Conservation (phyloP, 78 protist species). For the slime mould (Dictyostelium discoideum) region dicty_2.7 NC_007090.3:2811001-2811500, state of each 20-base stretch:
- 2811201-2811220: neutral
- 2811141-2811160: neutral
- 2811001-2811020: conserved; percentile 26
- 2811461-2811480: neutral
- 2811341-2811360: neutral
- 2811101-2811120: neutral
- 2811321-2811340: neutral
- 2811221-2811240: neutral
- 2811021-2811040: conserved; percentile 34
- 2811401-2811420: neutral
- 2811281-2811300: conserved; percentile 7
- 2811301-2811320: conserved; percentile 4
- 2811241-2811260: neutral
- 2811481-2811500: neutral
- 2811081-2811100: neutral
- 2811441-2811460: neutral
- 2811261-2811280: neutral
- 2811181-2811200: neutral
- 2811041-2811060: conserved; percentile 17
- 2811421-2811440: neutral
- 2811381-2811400: neutral
- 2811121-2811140: neutral
- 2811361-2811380: conserved; percentile 11
- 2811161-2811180: neutral
- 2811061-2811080: neutral